Evolutionary conservation across 441 rosid species (phyloP).

Genomic region (Arabidopsis hybrid): DNA sequence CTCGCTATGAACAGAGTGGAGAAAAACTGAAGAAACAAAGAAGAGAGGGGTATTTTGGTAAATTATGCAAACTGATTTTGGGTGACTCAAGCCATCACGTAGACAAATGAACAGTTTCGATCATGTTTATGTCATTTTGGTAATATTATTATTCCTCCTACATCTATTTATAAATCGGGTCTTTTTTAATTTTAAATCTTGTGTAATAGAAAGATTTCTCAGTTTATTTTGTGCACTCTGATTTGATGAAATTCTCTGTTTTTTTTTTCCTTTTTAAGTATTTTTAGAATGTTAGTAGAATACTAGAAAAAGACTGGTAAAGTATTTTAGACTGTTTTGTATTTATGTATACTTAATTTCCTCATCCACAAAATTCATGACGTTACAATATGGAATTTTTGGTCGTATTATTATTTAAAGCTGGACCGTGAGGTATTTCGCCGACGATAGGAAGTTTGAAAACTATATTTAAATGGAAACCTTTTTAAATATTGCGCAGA

Average conservation of each 20-base stretch:
- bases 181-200: constrained; percentile 12
- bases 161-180: constrained; percentile 5
- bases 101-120: constrained; percentile 35
- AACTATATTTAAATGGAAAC: not conserved
- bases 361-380: constrained; percentile 27
- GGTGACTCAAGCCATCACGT: constrained; percentile 33
- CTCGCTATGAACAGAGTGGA: constrained; percentile 45
- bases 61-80: constrained; percentile 37
- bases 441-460: constrained; percentile 27
- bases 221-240: constrained; percentile 8
- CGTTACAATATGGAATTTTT: constrained; percentile 7
- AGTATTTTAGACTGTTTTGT: not conserved
- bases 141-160: constrained; percentile 23
- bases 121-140: constrained; percentile 36
- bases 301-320: not conserved
- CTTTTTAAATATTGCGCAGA: constrained; percentile 5
- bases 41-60: constrained; percentile 33
- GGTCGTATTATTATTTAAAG: constrained; percentile 6
- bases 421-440: constrained; percentile 20
- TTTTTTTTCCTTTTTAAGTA: not conserved
- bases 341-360: not conserved
- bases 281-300: constrained; percentile 1
- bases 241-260: constrained; percentile 12
- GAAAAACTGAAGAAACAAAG: constrained; percentile 24
- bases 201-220: constrained; percentile 20